A percentile compares a stretch with the other conserved stretches of the same genome.
Conservation (phyloP, 805 yeast genomes). For the Candida corydali region DNA sequence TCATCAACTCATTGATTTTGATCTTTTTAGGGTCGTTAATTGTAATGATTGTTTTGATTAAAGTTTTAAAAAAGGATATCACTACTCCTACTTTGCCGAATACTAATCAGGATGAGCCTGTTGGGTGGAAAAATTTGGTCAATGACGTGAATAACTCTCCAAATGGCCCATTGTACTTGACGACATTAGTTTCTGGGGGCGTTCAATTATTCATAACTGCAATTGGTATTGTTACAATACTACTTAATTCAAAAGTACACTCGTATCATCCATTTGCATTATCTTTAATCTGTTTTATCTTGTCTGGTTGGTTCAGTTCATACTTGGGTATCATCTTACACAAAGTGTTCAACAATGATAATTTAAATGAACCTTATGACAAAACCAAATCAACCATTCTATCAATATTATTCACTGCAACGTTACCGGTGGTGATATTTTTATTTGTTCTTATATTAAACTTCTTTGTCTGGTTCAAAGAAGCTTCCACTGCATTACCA, state of each 20-base stretch:
- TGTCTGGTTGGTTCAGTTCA: constrained; percentile 74
- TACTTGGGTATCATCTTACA: constrained; percentile 63
- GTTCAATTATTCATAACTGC: constrained; percentile 66
- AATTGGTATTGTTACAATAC: constrained; percentile 53
- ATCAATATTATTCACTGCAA: constrained; percentile 31
- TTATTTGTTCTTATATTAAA: constrained; percentile 54
- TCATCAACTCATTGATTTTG: constrained; percentile 67
- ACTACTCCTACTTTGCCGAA: constrained; percentile 12
- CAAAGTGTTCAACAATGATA: constrained; percentile 46
- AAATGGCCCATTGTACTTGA: constrained; percentile 40
- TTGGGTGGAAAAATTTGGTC: constrained; percentile 51
- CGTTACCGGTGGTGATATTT: constrained; percentile 46
- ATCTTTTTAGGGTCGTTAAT: constrained; percentile 57
- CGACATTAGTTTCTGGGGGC: constrained; percentile 67
- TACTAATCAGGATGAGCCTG: constrained; percentile 6
- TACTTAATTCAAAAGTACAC: constrained; percentile 35
- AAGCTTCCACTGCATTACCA: constrained; percentile 73
- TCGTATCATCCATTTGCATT: constrained; percentile 58
- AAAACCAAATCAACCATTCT: constrained; percentile 12
- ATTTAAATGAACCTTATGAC: constrained; percentile 23
- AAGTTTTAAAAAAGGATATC: constrained; percentile 38
- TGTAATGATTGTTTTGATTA: constrained; percentile 60
- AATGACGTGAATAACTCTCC: constrained; percentile 57
- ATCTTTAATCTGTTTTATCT: constrained; percentile 54
- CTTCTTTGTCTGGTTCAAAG: constrained; percentile 69